Conservation (phyloP, 2,329 filamentous ascomycete species). For the Aspergillus awamori region DNA sequence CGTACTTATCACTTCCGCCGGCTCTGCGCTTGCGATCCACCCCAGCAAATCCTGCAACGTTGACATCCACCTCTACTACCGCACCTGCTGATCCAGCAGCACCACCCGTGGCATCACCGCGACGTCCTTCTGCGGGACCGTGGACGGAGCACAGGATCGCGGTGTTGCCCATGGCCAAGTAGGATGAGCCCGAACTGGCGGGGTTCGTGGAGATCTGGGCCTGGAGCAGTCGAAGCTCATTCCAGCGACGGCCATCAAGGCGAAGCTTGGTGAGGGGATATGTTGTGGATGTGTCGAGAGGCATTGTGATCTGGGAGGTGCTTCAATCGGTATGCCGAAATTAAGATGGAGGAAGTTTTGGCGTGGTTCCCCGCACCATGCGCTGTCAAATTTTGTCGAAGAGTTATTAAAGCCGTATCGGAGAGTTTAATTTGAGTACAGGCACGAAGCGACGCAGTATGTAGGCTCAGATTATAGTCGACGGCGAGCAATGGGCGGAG, state of each 20-base stretch:
- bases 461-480: neutral
- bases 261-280: slow-evolving; percentile 84
- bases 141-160: slow-evolving; percentile 92
- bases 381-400: neutral
- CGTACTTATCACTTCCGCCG: slow-evolving; percentile 74
- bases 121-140: slow-evolving; percentile 74
- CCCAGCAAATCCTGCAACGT: slow-evolving; percentile 83
- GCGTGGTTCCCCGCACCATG: slow-evolving; percentile 11
- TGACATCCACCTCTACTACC: slow-evolving; percentile 77
- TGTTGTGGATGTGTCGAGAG: slow-evolving; percentile 88
- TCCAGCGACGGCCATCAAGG: slow-evolving; percentile 88
- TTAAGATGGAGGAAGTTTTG: neutral
- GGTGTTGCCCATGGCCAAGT: slow-evolving; percentile 96
- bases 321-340: slow-evolving; percentile 2
- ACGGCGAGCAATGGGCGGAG: neutral
- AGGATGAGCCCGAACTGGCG: slow-evolving; percentile 87
- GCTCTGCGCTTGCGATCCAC: slow-evolving; percentile 78
- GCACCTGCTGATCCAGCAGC: slow-evolving; percentile 57
- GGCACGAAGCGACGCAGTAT: neutral
- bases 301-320: slow-evolving; percentile 62
- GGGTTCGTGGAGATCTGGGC: slow-evolving; percentile 91
- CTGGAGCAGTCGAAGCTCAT: slow-evolving; percentile 86
- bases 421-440: neutral
- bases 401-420: neutral
- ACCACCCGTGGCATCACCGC: slow-evolving; percentile 51